Base-by-base conservation (phyloP, 306 rosid species). In the Trifolium fragiferum region DNA sequence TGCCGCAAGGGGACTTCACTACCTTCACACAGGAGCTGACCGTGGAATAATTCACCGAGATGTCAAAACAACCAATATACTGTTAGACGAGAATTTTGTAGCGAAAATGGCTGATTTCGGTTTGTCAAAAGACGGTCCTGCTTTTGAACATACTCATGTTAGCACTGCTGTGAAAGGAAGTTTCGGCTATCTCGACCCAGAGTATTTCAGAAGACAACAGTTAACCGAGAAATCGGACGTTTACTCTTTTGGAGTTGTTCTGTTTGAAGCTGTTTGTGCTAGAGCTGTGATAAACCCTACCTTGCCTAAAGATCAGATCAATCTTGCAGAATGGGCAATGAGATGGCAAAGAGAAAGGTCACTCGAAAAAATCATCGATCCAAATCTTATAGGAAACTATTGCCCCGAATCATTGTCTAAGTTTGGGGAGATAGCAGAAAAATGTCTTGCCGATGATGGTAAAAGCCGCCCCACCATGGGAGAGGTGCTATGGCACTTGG, bases 151-250 rank as follows among this genome's bases (percentile, higher is more conserved):
- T 40, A 94, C 98, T 25, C 99, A 92, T 84, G 99, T 94, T 21
- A 94, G 98, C 43, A 92, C 99, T 53, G 99, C 99, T 23, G 98
- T 94, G 63, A 94, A 94, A 79, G 99, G 99, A 76, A 92, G 99
- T 75, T 94, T 94, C 4, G 99, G 99, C 38, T 94, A 92, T 75
- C 90, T 94, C 2, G 99, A 94, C 50, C 99, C 99, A 0, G 98
- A 94, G 81, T 94, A 94, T 83, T 92, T 85, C 81, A 81, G 99
- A 68, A 78, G 97, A 12, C 96, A 94, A 67, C 96, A 90, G n/a
- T 82, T 94, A 81, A 94, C 98, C 7, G 98, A 94, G 87, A 94
- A 94, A 78, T 94, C 99, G 1, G 98, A 94, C 58, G 88, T 94
- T 18, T 94, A 94, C 89, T 94, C 99, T 4, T 90, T 94, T 70